Percentiles rank a stretch among this genome's conserved stretches.
These are phyloP conservation scores for Lecanosticta acicola DNA, from an alignment of 2,329 filamentous ascomycete species.

Conservation along the genomic window DNA sequence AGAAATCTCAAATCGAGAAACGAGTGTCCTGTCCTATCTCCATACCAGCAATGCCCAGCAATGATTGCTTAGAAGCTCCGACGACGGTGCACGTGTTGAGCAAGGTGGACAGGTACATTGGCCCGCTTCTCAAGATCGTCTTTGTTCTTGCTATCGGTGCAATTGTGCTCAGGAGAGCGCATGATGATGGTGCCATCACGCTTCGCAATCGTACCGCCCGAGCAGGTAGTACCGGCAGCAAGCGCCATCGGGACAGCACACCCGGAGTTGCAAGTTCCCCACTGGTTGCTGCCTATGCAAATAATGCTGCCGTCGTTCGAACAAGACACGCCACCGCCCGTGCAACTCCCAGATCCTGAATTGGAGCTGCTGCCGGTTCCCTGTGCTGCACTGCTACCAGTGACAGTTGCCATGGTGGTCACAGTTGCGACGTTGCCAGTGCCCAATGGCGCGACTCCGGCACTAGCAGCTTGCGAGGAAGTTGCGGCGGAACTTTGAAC, in stretches of 20 bases:
- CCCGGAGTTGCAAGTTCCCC: slow-evolving; percentile 40
- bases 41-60: not conserved
- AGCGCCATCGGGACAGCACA: slow-evolving; percentile 37
- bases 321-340: slow-evolving; percentile 12
- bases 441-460: slow-evolving; percentile 1
- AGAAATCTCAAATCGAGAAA: not conserved
- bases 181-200: not conserved
- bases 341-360: slow-evolving; percentile 11
- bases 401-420: slow-evolving; percentile 16
- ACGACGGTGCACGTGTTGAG: not conserved
- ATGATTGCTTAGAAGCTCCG: slow-evolving; percentile 5
- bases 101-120: not conserved
- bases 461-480: slow-evolving; percentile 2
- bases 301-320: slow-evolving; percentile 35
- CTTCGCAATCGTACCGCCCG: slow-evolving; percentile 29
- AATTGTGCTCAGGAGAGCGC: slow-evolving; percentile 3
- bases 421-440: slow-evolving; percentile 9
- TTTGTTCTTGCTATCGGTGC: too few relatives aligned
- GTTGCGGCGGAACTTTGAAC: slow-evolving; percentile 5
- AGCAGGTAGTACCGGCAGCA: slow-evolving; percentile 38
- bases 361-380: slow-evolving; percentile 5
- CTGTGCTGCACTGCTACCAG: slow-evolving; percentile 8
- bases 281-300: slow-evolving; percentile 38
- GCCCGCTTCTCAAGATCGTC: not conserved
- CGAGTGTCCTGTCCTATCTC: too few relatives aligned